Evolutionary conservation across 768 basidiomycete species (phyloP).

Genomic region (Vararia minispora): DNA sequence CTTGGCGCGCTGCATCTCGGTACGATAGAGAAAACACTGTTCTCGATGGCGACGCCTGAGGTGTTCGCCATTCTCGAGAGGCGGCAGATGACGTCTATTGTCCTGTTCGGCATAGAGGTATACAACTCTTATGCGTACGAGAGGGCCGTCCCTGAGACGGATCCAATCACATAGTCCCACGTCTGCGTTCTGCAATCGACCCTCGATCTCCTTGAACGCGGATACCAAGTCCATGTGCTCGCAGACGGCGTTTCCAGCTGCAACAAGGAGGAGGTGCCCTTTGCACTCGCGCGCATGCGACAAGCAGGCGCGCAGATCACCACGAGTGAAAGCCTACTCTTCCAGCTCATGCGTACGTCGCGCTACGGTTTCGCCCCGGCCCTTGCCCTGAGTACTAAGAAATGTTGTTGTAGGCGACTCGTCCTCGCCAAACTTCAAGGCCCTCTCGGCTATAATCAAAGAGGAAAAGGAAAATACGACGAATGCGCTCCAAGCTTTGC

Average conservation of each 20-base stretch:
- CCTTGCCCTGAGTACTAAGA: slow-evolving; percentile 8
- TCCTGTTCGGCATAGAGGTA: slow-evolving; percentile 87
- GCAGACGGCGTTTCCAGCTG: slow-evolving; percentile 81
- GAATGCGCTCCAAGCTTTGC: slow-evolving; percentile 22
- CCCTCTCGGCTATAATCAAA: slow-evolving; percentile 63
- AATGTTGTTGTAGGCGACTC: slow-evolving; percentile 41
- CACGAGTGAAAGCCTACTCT: slow-evolving; percentile 74
- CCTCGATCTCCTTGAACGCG: slow-evolving; percentile 45
- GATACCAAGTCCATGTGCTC: slow-evolving; percentile 52
- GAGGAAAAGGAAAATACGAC: slow-evolving; percentile 61
- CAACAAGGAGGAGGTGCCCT: slow-evolving; percentile 68
- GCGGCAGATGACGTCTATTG: slow-evolving; percentile 42
- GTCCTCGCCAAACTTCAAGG: slow-evolving; percentile 51
- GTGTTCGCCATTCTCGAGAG: slow-evolving; percentile 40
- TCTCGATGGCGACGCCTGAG: slow-evolving; percentile 77
- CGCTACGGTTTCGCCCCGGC: slow-evolving; percentile 7
- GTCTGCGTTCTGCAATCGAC: slow-evolving; percentile 84
- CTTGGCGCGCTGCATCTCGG: slow-evolving; percentile 49
- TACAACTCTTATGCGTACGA: background rate
- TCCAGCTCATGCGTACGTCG: slow-evolving; percentile 56
- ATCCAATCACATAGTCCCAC: slow-evolving; percentile 52
- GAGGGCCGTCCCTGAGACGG: background rate
- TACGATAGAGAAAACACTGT: slow-evolving; percentile 65
- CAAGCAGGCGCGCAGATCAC: slow-evolving; percentile 66
- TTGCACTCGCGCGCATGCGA: slow-evolving; percentile 60